Base-by-base conservation (phyloP, 495 filamentous ascomycete genomes). In the Penicillium cinerascens region DNA sequence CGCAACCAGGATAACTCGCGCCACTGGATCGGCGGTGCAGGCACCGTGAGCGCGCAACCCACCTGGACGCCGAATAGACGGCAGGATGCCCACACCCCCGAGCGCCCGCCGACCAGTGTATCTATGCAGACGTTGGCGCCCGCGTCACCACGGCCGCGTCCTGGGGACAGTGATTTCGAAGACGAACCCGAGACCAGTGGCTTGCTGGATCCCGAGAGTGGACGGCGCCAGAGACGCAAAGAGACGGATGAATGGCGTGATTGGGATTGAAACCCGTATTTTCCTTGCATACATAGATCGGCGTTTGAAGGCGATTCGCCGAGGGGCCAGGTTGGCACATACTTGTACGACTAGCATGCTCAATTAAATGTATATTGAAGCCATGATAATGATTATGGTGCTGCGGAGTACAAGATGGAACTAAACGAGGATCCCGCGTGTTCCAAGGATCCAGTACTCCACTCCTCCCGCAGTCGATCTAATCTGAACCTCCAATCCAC, bases 41-140 rank as follows among this genome's bases (percentile, higher is more conserved):
- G 41, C 35, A 37, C 52, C 7, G 26, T 54, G 18, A 49, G 56
- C 16, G 54, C 60, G 20, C 47, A 60, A 23, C 54, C 59, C 15
- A 47, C 27, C n/a, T 68, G 65, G 59, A 54, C 54, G 27, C 56
- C 67, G 20, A 60, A 52, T 27, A 74, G 88, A 21, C 74, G 75
- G 37, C 81, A 87, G 57, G 47, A 61, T 18, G 73, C 78, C 39
- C 68, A 80, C 16, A 74, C 78, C 39, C 68, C 80, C 16, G 75
- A 78, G 1, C 70, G 75, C 35, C 75, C 77, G 0, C 60, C 65
- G 21, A 79, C 77, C 2, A 73, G 73, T 15, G 74, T 81, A n/a
- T 81, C 78, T 4, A 76, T 79, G 73, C 76, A 78, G 59, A 81
- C 78, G 0, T 61, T 79, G 18, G 65, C 73, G 11, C 74, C 74